Evolutionary conservation across 2,329 filamentous ascomycete species (phyloP).

Genomic region (Claviceps sp.): DNA sequence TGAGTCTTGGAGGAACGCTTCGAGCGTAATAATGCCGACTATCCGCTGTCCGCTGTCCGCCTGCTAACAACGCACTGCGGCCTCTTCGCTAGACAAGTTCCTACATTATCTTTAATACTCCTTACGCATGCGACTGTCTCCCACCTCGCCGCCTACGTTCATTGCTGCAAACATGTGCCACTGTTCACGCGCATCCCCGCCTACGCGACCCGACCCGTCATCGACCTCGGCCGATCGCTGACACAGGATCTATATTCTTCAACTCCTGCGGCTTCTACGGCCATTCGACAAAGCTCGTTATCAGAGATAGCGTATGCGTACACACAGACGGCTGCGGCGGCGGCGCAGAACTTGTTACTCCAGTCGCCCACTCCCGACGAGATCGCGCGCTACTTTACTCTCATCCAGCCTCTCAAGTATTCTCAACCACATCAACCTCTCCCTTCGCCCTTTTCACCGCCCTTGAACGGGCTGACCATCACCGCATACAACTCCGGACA

Average conservation of each 20-base stretch:
- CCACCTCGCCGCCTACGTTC: slow-evolving; percentile 85
- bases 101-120: slow-evolving; percentile 84
- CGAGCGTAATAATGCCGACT: not conserved
- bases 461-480: slow-evolving; percentile 80
- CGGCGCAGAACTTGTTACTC: slow-evolving; percentile 42
- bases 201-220: slow-evolving; percentile 87
- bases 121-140: slow-evolving; percentile 86
- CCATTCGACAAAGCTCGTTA: slow-evolving; percentile 62
- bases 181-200: slow-evolving; percentile 84
- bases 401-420: slow-evolving; percentile 88
- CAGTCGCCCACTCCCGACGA: slow-evolving; percentile 71
- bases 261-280: slow-evolving; percentile 73
- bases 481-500: slow-evolving; percentile 96
- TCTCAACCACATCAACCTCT: slow-evolving; percentile 89
- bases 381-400: slow-evolving; percentile 81
- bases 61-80: slow-evolving; percentile 11
- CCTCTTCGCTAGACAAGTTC: slow-evolving; percentile 55
- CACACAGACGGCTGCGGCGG: slow-evolving; percentile 33
- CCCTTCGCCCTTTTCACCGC: slow-evolving; percentile 74
- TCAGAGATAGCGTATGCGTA: slow-evolving; percentile 46
- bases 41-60: not conserved
- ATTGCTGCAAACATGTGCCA: slow-evolving; percentile 94
- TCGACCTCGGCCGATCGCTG: slow-evolving; percentile 80
- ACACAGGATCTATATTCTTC: slow-evolving; percentile 88
- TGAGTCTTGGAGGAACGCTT: slow-evolving; percentile 27